Evolutionary conservation across 306 rosid genomes (phyloP).

Genomic region (Carpinus viminea): DNA sequence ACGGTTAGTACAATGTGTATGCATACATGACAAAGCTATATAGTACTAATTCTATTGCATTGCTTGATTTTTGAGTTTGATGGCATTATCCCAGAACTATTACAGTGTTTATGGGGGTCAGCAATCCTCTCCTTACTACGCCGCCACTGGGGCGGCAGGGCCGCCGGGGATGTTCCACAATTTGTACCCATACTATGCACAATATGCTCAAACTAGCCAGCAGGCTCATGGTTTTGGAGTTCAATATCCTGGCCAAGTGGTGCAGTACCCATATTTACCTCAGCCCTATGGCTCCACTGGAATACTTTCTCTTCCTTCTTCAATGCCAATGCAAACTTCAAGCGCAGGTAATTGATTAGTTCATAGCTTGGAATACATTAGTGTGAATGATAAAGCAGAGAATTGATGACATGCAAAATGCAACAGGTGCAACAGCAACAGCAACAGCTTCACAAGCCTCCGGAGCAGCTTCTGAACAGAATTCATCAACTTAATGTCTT

Average conservation of each 20-base stretch:
- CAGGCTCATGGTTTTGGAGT: slow-evolving; percentile 63
- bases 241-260: slow-evolving; percentile 62
- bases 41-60: slow-evolving; percentile 14
- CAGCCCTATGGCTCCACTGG: slow-evolving; percentile 63
- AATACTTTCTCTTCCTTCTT: slow-evolving; percentile 64
- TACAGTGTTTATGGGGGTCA: slow-evolving; percentile 84
- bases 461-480: slow-evolving; percentile 53
- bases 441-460: slow-evolving; percentile 45
- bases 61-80: slow-evolving; percentile 9
- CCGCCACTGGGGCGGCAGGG: slow-evolving; percentile 60
- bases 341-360: slow-evolving; percentile 44
- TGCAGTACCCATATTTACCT: slow-evolving; percentile 68
- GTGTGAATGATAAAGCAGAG: neutral
- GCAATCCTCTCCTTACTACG: slow-evolving; percentile 67
- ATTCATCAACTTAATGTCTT: slow-evolving; percentile 40
- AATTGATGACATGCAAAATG: slow-evolving; percentile 26
- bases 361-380: neutral
- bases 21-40: neutral
- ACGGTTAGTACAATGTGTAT: slow-evolving; percentile 43
- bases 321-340: slow-evolving; percentile 46
- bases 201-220: slow-evolving; percentile 61
- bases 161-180: slow-evolving; percentile 55
- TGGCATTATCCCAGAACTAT: slow-evolving; percentile 52
- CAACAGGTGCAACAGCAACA: slow-evolving; percentile 42
- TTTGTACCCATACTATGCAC: slow-evolving; percentile 73